Evolutionary conservation across 306 rosid species (phyloP), one percentile per base, ranked within the genome.

Genomic region (Quercus variabilis): DNA sequence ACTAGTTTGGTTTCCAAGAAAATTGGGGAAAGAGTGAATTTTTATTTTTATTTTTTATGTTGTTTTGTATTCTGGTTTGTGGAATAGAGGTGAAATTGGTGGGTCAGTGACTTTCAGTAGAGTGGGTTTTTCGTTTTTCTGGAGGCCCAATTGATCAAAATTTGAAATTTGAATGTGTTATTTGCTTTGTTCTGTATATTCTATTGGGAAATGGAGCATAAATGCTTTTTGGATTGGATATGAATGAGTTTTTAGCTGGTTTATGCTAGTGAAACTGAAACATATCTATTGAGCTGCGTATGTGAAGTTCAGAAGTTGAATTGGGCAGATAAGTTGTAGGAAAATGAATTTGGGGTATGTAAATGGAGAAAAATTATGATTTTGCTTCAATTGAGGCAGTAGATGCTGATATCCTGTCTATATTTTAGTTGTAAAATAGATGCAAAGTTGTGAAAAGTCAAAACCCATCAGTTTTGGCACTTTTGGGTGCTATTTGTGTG

Each of bases 1-100:
- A 56, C 73, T 72, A 31, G 82, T 85, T 82, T 84, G 78, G 79
- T 71, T 90, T 70, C 73, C 33, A 55, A 26, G 81, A 81, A 78
- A 46, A 76, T 81, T 67, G 69, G 74, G 75, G 74, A 5, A 11
- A n/a, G 54, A 70, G 74, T 25, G 55, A 20, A 80, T 67, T 73
- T 30, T 76, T n/a, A n/a, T n/a, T 17, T 26, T 23, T 23, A 23
- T 23, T 23, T 55, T 81, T 80, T 79, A 70, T 67, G 30, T 62
- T 79, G 41, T 59, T 73, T 78, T 13, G 68, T 76, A 64, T 79
- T 69, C 21, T 54, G 56, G 72, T 35, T 72, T 63, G 9, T 33
- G 80, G 56, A 80, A 76, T 71, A 41, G 71, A 5, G 11, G 25
- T 30, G 6, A 5, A 69, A 63, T 80, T 69, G 43, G 70, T 79